Evolutionary conservation across 116 monocot genomes (phyloP), one percentile per base, ranked within the genome.

Genomic region (Papilionanthe hybrid): DNA sequence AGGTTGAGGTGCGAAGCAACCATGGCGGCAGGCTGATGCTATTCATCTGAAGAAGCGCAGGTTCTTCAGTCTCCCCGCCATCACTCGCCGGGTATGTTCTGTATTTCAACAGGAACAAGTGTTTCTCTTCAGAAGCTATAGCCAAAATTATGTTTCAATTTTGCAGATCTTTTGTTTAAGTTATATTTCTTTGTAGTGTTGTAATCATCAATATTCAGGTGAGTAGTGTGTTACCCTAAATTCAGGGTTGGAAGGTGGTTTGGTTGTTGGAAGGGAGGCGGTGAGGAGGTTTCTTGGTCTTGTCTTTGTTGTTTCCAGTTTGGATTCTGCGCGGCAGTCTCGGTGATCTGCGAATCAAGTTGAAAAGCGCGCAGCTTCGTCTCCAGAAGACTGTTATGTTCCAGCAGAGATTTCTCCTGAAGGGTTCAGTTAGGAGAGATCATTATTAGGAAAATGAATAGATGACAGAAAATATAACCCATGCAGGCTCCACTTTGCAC

Each of bases 341-440:
- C 69, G 17, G 12, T 30, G 69, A 69, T 29, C 69, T 69, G 69
- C 29, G 37, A 5, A n/a, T 15, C 32, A 69, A 37, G 1, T 9
- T 69, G 3, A 32, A 3, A 69, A 69, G 23, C 37, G 32, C 37
- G 2, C 37, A 69, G 17, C 69, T 69, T 69, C 69, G 32, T 32
- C 69, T 69, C 69, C 13, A 69, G 37, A 69, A 32, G 15, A 37
- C 37, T 69, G 69, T 69, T 69, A 17, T 69, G 69, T 37, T 69
- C 69, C 29, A 69, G 37, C 5, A 69, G 69, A 17, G 69, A 69
- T 69, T 69, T 69, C 69, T 69, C 69, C 69, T 69, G 69, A 15
- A 69, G 13, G 69, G 32, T 15, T 17, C 29, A 17, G 4, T 45
- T 53, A 53, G 2, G 4, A 53, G 53, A 15, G 53, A 53, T 53